Evolutionary conservation across 371 early-diverging fungal genomes (phyloP).

Genomic region (Syncephalastrum racemosum): DNA sequence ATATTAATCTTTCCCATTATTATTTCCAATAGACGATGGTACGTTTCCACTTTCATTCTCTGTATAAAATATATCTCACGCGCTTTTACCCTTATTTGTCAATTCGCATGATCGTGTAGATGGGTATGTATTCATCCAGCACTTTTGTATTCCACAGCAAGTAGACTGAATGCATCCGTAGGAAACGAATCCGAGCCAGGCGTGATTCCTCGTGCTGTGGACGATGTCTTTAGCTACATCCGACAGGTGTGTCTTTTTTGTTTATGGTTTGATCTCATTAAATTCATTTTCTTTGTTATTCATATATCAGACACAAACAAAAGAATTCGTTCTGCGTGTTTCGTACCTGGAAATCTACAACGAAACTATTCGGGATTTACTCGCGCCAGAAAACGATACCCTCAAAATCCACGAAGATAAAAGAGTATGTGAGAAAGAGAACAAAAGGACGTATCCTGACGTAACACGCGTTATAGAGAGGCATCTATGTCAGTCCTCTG

Average conservation of each 20-base stretch:
- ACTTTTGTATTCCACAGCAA: neutral
- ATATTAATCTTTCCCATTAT: neutral
- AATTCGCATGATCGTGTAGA: constrained; percentile 13
- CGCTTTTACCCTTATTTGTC: neutral
- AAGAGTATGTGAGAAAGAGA: constrained; percentile 1
- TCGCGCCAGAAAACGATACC: constrained; percentile 26
- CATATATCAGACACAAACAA: neutral
- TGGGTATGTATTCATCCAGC: constrained; percentile 25
- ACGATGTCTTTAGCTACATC: constrained; percentile 57
- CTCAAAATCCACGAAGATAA: constrained; percentile 24
- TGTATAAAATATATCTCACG: neutral
- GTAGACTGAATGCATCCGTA: constrained; percentile 41
- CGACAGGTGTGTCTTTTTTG: constrained; percentile 28
- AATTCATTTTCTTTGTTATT: neutral
- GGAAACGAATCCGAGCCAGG: constrained; percentile 58
- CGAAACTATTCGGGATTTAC: constrained; percentile 90
- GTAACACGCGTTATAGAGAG: constrained; percentile 49
- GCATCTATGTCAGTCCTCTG: constrained; percentile 84
- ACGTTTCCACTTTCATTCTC: constrained; percentile 9
- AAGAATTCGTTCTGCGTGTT: constrained; percentile 39
- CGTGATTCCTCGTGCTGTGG: constrained; percentile 54
- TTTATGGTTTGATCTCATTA: too few relatives aligned
- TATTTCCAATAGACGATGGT: constrained; percentile 25
- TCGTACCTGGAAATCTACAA: constrained; percentile 96
- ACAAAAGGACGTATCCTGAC: too few relatives aligned